These are phyloP conservation scores for Calonectria pseudoreteaudii DNA, from an alignment of 2,329 filamentous ascomycete genomes.

Conservation along the genomic window DNA sequence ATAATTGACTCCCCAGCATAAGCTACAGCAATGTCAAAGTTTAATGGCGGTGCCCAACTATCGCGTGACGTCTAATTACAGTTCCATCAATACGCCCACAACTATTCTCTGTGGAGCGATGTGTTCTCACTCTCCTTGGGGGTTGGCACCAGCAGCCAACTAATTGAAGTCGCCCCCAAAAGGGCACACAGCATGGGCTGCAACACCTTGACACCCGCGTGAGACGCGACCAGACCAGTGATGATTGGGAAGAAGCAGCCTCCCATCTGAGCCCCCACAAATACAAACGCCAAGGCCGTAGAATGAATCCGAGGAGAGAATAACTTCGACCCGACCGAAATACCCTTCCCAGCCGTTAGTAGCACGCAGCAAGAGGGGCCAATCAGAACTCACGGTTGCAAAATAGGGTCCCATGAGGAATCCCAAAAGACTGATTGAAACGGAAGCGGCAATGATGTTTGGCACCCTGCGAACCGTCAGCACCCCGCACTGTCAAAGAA, in stretches of 20 bases:
- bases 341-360: slow-evolving; percentile 52
- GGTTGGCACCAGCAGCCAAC: slow-evolving; percentile 59
- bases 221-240: slow-evolving; percentile 62
- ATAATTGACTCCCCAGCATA: background rate
- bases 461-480: slow-evolving; percentile 47
- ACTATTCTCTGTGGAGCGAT: slow-evolving; percentile 49
- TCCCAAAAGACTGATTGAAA: slow-evolving; percentile 65
- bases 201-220: slow-evolving; percentile 58
- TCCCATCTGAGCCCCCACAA: slow-evolving; percentile 67
- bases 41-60: background rate
- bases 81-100: background rate
- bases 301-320: slow-evolving; percentile 54
- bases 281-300: slow-evolving; percentile 61
- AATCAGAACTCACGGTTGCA: slow-evolving; percentile 57
- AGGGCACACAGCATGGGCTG: slow-evolving; percentile 65
- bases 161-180: slow-evolving; percentile 57
- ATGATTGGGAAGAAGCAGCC: slow-evolving; percentile 67
- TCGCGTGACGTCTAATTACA: background rate
- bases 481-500: background rate
- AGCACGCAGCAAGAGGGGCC: fast-evolving
- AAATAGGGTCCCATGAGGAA: slow-evolving; percentile 71
- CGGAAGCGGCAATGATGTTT: slow-evolving; percentile 61
- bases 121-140: slow-evolving; percentile 47
- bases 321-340: slow-evolving; percentile 64
- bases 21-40: background rate